These are phyloP conservation scores for Coelastrella sp. DNA, from an alignment of 139 green algal species.

Conservation along the genomic window DNA sequence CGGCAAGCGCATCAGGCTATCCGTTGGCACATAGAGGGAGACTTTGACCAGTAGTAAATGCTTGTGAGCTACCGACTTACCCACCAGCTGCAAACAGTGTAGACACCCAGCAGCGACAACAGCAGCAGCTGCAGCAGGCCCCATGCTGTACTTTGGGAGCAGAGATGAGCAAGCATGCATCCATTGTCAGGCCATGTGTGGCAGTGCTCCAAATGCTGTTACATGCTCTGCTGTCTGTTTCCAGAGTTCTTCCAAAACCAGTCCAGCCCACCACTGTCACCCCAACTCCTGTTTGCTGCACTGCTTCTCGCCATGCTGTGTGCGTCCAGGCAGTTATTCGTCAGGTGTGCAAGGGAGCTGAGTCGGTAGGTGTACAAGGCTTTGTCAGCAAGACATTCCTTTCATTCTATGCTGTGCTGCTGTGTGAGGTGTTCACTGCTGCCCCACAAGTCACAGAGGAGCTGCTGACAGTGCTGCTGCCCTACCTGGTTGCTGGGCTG, in stretches of 20 bases:
- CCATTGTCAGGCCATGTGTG: no score
- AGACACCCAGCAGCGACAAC: neutral
- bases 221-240: no score
- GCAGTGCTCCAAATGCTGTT: no score
- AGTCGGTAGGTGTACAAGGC: conserved; percentile 41
- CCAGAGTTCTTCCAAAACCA: no score
- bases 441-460: conserved; percentile 46
- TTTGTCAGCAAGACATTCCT: conserved; percentile 56
- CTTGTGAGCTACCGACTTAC: no score
- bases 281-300: neutral
- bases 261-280: no score
- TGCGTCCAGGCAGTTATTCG: conserved; percentile 58
- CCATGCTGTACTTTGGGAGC: no score
- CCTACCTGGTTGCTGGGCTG: conserved; percentile 77
- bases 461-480: conserved; percentile 68
- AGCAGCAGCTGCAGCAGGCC: neutral
- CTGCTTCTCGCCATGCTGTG: neutral
- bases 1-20: no score
- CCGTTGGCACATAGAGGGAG: no score
- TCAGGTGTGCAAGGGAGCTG: conserved; percentile 67
- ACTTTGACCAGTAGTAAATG: no score
- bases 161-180: no score
- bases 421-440: conserved; percentile 70
- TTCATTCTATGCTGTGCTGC: conserved; percentile 79
- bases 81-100: neutral